These are phyloP conservation scores for Parsonsia alboflavescens DNA, from an alignment of 257 asterid genomes.

Conservation along the genomic window DNA sequence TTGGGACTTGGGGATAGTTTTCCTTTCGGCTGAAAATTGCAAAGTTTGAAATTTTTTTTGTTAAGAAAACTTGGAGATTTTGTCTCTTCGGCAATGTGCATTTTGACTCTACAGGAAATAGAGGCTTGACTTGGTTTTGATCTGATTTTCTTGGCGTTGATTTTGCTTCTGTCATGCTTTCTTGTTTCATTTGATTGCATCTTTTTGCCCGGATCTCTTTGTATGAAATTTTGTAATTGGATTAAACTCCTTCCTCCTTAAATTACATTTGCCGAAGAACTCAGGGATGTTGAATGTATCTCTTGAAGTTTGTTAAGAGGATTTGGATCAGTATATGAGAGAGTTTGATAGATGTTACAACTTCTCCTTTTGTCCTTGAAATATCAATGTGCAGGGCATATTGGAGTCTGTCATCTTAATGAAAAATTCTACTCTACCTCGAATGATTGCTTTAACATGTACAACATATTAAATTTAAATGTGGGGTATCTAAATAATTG, in stretches of 20 bases:
- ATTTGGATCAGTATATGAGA: neutral
- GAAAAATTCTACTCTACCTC: neutral
- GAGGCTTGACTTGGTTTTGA: neutral
- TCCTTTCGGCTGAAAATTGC: neutral
- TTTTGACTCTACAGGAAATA: neutral
- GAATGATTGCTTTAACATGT: conserved; percentile 19
- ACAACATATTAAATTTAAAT: conserved; percentile 1
- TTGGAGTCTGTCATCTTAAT: conserved; percentile 1
- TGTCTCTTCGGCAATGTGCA: neutral
- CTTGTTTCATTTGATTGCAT: neutral
- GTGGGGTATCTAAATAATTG: conserved; percentile 21
- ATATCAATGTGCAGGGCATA: neutral
- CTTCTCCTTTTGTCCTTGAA: neutral
- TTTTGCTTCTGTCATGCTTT: neutral
- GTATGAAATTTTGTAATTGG: neutral
- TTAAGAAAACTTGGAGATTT: neutral
- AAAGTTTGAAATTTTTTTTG: neutral
- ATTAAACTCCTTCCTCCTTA: neutral
- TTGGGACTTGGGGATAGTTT: neutral
- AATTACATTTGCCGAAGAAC: neutral
- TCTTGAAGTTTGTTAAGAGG: neutral
- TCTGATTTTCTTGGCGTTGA: neutral
- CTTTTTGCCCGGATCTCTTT: neutral
- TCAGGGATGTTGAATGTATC: neutral
- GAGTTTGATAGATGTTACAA: neutral